phyloP scores from a whole-genome alignment of 1,284 basidiomycete genomes.

The Omphalotus olearius region DNA sequence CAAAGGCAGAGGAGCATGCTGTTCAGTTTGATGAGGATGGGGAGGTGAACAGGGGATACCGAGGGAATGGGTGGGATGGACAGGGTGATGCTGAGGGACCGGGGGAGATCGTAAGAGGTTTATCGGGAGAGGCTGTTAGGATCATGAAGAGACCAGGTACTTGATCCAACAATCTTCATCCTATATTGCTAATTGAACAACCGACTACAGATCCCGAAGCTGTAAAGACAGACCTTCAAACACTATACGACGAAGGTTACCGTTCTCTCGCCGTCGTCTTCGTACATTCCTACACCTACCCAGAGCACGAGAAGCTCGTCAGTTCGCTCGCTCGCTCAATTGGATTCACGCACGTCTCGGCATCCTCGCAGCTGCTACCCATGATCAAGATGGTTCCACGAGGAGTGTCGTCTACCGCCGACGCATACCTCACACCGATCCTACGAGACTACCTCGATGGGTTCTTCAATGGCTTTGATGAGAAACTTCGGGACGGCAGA shows the following conservation, averaged over 20 bases:
- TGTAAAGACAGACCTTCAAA: slow-evolving; percentile 58
- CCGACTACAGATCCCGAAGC: slow-evolving; percentile 34
- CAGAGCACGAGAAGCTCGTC: slow-evolving; percentile 74
- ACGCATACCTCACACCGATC: slow-evolving; percentile 95
- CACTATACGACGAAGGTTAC: slow-evolving; percentile 73
- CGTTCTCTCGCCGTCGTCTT: slow-evolving; percentile 85
- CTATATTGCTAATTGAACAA: not conserved
- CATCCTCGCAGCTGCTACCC: slow-evolving; percentile 84
- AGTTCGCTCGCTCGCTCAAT: slow-evolving; percentile 71
- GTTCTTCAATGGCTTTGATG: slow-evolving; percentile 88
- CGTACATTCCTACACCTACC: slow-evolving; percentile 91
- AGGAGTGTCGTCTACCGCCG: slow-evolving; percentile 89
- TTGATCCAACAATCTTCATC: slow-evolving; percentile 10
- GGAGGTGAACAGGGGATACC: slow-evolving; percentile 63
- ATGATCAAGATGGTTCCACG: slow-evolving; percentile 97
- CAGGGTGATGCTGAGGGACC: slow-evolving; percentile 67
- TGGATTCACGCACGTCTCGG: slow-evolving; percentile 86
- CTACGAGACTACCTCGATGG: slow-evolving; percentile 85
- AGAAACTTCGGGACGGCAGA: slow-evolving; percentile 49
- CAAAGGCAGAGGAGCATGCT: slow-evolving; percentile 70
- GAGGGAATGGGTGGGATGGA: slow-evolving; percentile 71
- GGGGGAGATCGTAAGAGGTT: slow-evolving; percentile 74
- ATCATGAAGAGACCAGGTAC: slow-evolving; percentile 76
- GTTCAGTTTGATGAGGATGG: slow-evolving; percentile 73
- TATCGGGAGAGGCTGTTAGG: slow-evolving; percentile 90